Conservation (phyloP, 345 rosid species). For the Murraya paniculata region DNA sequence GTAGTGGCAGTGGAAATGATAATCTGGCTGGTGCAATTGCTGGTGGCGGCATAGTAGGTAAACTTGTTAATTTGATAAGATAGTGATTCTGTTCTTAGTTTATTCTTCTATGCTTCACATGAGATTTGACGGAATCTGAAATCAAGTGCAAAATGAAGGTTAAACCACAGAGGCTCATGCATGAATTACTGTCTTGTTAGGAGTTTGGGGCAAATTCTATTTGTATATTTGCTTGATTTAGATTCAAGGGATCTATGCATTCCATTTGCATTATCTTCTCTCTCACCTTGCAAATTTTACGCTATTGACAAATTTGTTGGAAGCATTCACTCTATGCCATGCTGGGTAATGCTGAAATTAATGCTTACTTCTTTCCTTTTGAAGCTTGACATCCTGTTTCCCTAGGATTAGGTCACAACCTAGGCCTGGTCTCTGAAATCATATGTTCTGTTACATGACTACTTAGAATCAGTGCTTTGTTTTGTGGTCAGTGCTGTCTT, state of each 20-base stretch:
- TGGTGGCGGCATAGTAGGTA: constrained; percentile 94
- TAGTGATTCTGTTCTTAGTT: neutral
- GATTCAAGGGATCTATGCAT: neutral
- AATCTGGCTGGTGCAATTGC: constrained; percentile 64
- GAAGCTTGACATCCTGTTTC: neutral
- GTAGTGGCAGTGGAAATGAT: constrained; percentile 89
- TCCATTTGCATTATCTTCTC: neutral
- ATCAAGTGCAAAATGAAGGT: neutral
- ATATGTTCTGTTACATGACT: neutral
- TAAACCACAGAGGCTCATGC: neutral
- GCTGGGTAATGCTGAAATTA: neutral
- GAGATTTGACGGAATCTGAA: neutral
- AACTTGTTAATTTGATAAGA: constrained; percentile 19
- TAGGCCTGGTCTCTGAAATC: neutral
- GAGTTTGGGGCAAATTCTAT: neutral
- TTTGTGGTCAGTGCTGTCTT: neutral
- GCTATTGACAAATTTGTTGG: neutral
- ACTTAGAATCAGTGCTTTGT: neutral
- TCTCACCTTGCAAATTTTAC: neutral
- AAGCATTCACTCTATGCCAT: neutral
- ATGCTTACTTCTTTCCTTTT: neutral
- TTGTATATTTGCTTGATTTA: neutral
- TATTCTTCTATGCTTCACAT: neutral
- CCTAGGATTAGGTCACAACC: neutral
- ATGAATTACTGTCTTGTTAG: neutral